Conservation (phyloP, 768 basidiomycete species). For the Galerina sulciceps region DNA sequence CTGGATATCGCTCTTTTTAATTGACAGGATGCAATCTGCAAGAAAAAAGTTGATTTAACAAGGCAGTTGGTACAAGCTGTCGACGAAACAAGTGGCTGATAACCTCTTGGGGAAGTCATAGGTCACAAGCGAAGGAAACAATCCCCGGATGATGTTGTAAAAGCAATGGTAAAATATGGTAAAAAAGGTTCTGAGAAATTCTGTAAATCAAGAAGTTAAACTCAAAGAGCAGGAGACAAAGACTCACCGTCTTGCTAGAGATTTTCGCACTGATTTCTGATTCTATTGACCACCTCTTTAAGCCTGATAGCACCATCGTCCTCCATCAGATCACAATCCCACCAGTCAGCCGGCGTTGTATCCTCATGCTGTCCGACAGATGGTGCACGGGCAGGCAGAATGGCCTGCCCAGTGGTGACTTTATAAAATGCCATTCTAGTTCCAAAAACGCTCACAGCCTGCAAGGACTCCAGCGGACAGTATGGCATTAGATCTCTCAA, state of each 20-base stretch:
- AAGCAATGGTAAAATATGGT: no score
- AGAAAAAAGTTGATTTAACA: no score
- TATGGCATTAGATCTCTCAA: slow-evolving; percentile 27
- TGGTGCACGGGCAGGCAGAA: slow-evolving; percentile 18
- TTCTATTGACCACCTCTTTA: slow-evolving; percentile 32
- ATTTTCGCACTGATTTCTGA: slow-evolving; percentile 25
- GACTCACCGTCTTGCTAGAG: background rate
- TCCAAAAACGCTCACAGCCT: slow-evolving; percentile 37
- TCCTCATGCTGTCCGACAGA: slow-evolving; percentile 19
- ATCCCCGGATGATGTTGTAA: no score
- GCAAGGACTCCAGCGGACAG: slow-evolving; percentile 27
- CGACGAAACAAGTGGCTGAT: no score
- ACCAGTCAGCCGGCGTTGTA: slow-evolving; percentile 32
- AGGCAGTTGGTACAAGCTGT: no score
- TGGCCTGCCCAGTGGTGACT: slow-evolving; percentile 1
- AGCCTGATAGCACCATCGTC: slow-evolving; percentile 33
- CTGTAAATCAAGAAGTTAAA: background rate
- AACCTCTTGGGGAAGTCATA: no score
- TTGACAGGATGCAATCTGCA: no score
- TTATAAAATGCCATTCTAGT: slow-evolving; percentile 35
- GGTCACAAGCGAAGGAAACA: no score
- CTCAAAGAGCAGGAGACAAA: background rate
- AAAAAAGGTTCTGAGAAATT: no score
- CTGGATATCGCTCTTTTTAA: no score
- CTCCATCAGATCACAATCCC: slow-evolving; percentile 39